Evolutionary conservation across 768 basidiomycete genomes (phyloP).

Genomic region (Rhodotorula taiwanensis): DNA sequence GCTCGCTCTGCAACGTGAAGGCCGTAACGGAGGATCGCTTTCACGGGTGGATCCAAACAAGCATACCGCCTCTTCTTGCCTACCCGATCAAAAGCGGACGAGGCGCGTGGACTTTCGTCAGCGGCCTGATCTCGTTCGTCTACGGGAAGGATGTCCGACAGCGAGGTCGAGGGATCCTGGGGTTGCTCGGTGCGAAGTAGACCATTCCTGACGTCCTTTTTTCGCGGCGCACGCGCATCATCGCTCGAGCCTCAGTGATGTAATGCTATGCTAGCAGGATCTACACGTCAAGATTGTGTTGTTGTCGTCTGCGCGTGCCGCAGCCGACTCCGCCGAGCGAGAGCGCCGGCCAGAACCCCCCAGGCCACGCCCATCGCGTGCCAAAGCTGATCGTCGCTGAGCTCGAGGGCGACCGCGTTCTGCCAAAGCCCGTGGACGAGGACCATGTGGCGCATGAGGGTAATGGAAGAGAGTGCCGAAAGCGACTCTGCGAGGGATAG

Average conservation of each 20-base stretch:
- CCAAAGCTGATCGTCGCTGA: conserved; percentile 32
- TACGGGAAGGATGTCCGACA: conserved; percentile 13
- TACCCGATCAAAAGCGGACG: conserved; percentile 65
- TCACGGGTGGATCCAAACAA: conserved; percentile 73
- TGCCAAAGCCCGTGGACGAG: conserved; percentile 33
- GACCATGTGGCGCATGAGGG: conserved; percentile 20
- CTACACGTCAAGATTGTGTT: not conserved
- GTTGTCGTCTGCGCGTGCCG: not conserved
- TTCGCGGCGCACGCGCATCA: too few species aligned
- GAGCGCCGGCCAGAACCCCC: conserved; percentile 27
- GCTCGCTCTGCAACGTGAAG: conserved; percentile 79
- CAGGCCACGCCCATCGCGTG: conserved; percentile 26
- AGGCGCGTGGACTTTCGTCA: conserved; percentile 29
- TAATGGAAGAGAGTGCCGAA: conserved; percentile 10
- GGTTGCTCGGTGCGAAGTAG: conserved; percentile 15
- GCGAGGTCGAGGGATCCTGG: conserved; percentile 4
- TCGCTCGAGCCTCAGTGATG: too few species aligned
- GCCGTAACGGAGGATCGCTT: conserved; percentile 78
- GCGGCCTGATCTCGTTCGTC: conserved; percentile 20
- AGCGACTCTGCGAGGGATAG: conserved; percentile 15
- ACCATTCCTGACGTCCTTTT: too few species aligned
- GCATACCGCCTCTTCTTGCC: conserved; percentile 75
- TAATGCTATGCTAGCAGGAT: conserved; percentile 12
- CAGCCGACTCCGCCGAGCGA: conserved; percentile 15
- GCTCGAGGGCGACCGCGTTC: conserved; percentile 28